Conservation (phyloP, 83 land plant species). For the Picea abies region DNA sequence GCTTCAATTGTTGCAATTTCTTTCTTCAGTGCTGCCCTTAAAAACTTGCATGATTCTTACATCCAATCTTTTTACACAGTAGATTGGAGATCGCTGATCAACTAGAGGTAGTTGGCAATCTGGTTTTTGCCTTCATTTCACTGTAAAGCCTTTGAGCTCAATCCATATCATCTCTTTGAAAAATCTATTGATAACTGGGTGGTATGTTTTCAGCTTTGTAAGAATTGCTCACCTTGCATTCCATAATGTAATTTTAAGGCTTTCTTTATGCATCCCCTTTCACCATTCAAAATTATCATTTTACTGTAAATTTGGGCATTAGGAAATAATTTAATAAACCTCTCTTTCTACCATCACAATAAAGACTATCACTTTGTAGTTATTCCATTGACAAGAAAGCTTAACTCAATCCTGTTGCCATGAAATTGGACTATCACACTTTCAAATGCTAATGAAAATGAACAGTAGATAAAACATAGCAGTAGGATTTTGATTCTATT, state of each 20-base stretch:
- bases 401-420: too few species aligned
- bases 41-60: slow-evolving; percentile 46
- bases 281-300: slow-evolving; percentile 13
- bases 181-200: slow-evolving; percentile 3
- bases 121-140: neutral
- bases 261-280: slow-evolving; percentile 2
- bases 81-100: slow-evolving; percentile 3
- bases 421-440: too few species aligned
- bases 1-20: slow-evolving; percentile 30
- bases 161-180: neutral
- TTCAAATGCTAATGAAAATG: too few species aligned
- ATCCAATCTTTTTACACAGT: slow-evolving; percentile 38
- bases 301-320: neutral
- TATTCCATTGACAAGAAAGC: too few species aligned
- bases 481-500: too few species aligned
- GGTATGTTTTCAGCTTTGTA: neutral
- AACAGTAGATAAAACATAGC: too few species aligned
- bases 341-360: too few species aligned
- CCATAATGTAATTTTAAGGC: neutral
- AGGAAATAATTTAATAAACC: neutral
- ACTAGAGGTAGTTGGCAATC: neutral
- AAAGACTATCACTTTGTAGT: too few species aligned
- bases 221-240: neutral
- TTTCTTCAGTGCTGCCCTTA: slow-evolving; percentile 27
- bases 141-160: neutral